These are phyloP conservation scores for Inonotus hispidus DNA, from an alignment of 1,284 basidiomycete genomes.

Conservation along the genomic window DNA sequence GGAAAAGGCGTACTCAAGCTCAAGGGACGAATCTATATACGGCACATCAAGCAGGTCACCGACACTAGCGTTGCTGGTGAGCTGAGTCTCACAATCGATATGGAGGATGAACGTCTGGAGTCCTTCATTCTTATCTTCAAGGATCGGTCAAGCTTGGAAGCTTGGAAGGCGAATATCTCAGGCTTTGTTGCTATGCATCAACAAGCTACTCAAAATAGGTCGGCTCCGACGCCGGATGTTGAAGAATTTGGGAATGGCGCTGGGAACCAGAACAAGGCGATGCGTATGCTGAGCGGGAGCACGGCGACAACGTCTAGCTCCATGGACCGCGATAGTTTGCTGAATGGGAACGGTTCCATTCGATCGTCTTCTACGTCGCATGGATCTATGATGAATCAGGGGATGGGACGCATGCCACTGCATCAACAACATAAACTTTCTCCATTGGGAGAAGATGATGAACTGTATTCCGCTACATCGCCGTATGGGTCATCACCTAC, in stretches of 20 bases:
- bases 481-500: conserved; percentile 47
- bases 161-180: conserved; percentile 81
- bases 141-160: conserved; percentile 81
- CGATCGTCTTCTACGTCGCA: conserved; percentile 70
- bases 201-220: conserved; percentile 31
- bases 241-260: conserved; percentile 59
- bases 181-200: conserved; percentile 66
- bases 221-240: conserved; percentile 43
- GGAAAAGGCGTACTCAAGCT: conserved; percentile 80
- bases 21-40: conserved; percentile 92
- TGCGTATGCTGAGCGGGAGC: conserved; percentile 73
- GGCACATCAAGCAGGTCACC: conserved; percentile 84
- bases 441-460: conserved; percentile 67
- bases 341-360: conserved; percentile 49
- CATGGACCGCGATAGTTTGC: conserved; percentile 50
- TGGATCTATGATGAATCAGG: conserved; percentile 36
- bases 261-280: conserved; percentile 57
- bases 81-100: conserved; percentile 87
- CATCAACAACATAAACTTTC: conserved; percentile 49
- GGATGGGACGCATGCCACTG: conserved; percentile 15
- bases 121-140: conserved; percentile 94
- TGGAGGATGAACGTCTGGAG: conserved; percentile 91
- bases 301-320: conserved; percentile 63
- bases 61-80: conserved; percentile 75
- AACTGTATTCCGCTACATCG: conserved; percentile 32